A percentile compares a stretch with the other conserved stretches of the same genome.
Evolutionary conservation across 1,284 basidiomycete species (phyloP).

Genomic region (Ustilago bromivora): DNA sequence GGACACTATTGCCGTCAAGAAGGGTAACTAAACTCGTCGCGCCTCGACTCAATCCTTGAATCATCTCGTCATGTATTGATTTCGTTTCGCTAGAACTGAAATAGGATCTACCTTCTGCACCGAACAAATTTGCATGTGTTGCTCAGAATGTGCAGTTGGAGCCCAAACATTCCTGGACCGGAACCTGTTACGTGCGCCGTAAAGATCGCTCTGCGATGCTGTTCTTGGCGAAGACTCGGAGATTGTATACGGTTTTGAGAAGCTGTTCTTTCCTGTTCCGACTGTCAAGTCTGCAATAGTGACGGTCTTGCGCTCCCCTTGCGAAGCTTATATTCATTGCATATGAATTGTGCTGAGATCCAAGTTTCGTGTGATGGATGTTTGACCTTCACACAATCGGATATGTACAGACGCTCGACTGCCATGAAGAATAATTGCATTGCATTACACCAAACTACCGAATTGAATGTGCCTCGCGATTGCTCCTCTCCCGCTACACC

Average conservation of each 20-base stretch:
- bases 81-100: not conserved
- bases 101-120: not conserved
- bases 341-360: too few species aligned
- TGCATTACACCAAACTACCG: not conserved
- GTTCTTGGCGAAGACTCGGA: too few species aligned
- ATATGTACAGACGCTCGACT: not conserved
- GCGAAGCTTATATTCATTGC: too few species aligned
- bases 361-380: too few species aligned
- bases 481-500: not conserved
- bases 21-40: constrained; percentile 42
- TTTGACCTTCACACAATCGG: not conserved
- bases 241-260: too few species aligned
- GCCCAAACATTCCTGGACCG: not conserved
- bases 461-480: not conserved
- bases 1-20: constrained; percentile 76
- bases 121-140: not conserved
- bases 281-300: too few species aligned
- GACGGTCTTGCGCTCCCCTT: too few species aligned
- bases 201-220: too few species aligned
- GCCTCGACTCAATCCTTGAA: not conserved
- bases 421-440: not conserved
- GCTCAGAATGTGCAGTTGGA: not conserved
- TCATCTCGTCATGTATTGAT: constrained; percentile 2
- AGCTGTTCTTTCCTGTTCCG: too few species aligned
- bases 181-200: too few species aligned